phyloP scores from a whole-genome alignment of 192 early-diverging fungal species.

The Coemansia sp. region DNA sequence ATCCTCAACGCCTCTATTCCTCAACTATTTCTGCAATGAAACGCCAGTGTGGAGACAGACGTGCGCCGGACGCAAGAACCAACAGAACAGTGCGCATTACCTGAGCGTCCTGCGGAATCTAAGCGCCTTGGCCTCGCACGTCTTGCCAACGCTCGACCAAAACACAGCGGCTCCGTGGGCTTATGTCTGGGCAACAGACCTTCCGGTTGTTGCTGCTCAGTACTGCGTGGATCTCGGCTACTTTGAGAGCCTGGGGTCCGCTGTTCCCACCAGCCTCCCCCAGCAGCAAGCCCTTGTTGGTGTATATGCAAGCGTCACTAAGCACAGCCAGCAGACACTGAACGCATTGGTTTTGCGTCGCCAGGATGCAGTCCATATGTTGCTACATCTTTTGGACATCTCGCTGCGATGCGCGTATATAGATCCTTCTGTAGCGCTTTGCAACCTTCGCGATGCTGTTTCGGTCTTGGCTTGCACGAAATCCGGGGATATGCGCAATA shows the following conservation, averaged over 20 bases:
- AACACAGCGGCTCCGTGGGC: background rate
- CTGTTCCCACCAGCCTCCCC: background rate
- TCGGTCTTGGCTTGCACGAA: background rate
- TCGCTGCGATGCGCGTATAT: conserved; percentile 11
- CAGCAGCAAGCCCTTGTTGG: background rate
- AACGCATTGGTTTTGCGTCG: conserved; percentile 8
- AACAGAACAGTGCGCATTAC: background rate
- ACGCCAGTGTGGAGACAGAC: conserved; percentile 28
- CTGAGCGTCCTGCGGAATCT: conserved; percentile 8
- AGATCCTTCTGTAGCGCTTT: background rate
- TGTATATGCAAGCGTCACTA: background rate
- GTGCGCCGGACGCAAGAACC: conserved; percentile 9
- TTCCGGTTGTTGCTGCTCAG: conserved; percentile 8
- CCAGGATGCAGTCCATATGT: conserved; percentile 16
- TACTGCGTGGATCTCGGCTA: conserved; percentile 2
- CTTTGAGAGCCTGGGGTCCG: background rate
- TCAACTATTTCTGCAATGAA: conserved; percentile 18
- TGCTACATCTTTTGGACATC: conserved; percentile 30
- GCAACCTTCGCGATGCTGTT: conserved; percentile 10
- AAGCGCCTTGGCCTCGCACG: conserved; percentile 2
- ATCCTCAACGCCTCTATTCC: conserved; percentile 3
- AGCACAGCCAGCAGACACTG: background rate
- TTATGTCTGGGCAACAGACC: conserved; percentile 15
- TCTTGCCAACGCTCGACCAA: background rate
- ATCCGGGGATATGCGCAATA: background rate